Conservation (phyloP, 2,329 filamentous ascomycete genomes). For the Fusarium brachygibbosum region DNA sequence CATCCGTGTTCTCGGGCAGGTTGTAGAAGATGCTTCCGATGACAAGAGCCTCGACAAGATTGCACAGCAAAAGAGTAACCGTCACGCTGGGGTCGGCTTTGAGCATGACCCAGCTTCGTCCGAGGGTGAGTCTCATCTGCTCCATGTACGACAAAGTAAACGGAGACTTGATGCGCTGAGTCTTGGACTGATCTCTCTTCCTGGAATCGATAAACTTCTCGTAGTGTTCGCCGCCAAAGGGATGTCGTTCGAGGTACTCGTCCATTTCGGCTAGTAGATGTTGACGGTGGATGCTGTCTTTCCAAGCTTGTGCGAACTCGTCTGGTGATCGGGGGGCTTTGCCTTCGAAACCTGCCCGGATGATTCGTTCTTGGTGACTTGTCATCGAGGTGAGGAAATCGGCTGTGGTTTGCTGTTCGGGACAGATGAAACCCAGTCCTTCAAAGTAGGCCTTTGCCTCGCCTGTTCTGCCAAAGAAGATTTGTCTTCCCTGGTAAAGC, state of each 20-base stretch:
- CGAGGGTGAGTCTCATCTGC: constrained; percentile 37
- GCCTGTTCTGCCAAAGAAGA: constrained; percentile 58
- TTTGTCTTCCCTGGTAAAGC: constrained; percentile 76
- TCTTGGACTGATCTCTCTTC: constrained; percentile 44
- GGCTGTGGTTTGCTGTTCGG: constrained; percentile 71
- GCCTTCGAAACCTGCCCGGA: constrained; percentile 52
- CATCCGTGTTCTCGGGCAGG: constrained; percentile 12
- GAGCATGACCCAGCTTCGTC: constrained; percentile 42
- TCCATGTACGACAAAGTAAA: constrained; percentile 42
- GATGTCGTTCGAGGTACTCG: constrained; percentile 47
- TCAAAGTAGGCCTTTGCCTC: constrained; percentile 50
- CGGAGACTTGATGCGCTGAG: constrained; percentile 38
- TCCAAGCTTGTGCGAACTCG: constrained; percentile 56
- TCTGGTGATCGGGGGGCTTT: constrained; percentile 54
- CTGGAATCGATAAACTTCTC: constrained; percentile 44
- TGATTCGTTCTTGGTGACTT: constrained; percentile 53
- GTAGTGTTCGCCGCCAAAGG: constrained; percentile 48
- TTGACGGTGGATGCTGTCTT: constrained; percentile 43
- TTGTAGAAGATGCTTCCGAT: constrained; percentile 46
- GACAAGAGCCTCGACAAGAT: constrained; percentile 42
- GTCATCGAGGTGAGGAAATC: constrained; percentile 75
- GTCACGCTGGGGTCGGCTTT: constrained; percentile 44
- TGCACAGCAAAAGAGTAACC: constrained; percentile 38
- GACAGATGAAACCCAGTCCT: constrained; percentile 69
- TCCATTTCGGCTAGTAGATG: constrained; percentile 51